These are phyloP conservation scores for Apiospora phragmitis DNA, from an alignment of 2,329 filamentous ascomycete genomes.

Conservation along the genomic window DNA sequence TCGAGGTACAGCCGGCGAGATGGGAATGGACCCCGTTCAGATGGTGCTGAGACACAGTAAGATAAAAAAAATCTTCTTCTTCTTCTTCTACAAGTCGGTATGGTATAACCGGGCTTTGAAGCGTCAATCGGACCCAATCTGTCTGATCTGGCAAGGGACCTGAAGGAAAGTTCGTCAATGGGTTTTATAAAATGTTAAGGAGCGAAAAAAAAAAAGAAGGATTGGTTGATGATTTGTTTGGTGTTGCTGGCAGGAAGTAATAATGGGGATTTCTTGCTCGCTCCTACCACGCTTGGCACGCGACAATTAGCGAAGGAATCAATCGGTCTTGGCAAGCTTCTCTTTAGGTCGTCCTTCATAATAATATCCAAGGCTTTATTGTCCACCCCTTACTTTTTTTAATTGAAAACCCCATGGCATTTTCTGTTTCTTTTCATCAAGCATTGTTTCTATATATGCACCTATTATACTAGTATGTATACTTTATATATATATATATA, in stretches of 20 bases:
- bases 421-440: too few species aligned
- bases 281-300: not conserved
- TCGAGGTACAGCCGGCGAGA: not conserved
- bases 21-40: not conserved
- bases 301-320: not conserved
- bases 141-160: not conserved
- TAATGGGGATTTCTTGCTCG: not conserved
- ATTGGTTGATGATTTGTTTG: constrained; percentile 1
- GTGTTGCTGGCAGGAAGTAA: not conserved
- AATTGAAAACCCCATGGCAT: too few species aligned
- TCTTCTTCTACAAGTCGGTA: not conserved
- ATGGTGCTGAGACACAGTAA: not conserved
- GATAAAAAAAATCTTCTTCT: not conserved
- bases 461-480: too few species aligned
- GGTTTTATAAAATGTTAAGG: not conserved
- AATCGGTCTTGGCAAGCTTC: not conserved
- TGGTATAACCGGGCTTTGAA: not conserved
- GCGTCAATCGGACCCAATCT: not conserved
- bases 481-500: too few species aligned
- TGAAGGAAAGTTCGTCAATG: not conserved
- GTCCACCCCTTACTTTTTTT: not conserved
- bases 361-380: not conserved
- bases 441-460: too few species aligned
- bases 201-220: not conserved
- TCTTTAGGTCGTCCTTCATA: not conserved